Base-by-base conservation (phyloP, 2,329 filamentous ascomycete species). In the Fonsecaea multimorphosa region DNA sequence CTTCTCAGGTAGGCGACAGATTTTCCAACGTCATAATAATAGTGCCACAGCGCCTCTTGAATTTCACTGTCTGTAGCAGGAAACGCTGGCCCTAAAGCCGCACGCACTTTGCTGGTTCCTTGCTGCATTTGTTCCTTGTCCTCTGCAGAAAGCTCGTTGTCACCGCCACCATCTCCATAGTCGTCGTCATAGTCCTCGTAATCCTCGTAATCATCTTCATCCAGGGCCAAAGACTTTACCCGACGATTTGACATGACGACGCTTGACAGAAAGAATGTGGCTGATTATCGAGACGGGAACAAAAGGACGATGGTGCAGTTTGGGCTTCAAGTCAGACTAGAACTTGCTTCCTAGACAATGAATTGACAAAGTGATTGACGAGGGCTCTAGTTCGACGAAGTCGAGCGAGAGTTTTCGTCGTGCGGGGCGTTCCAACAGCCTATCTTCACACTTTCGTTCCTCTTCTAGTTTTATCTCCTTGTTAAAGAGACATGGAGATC, bases 11-110 rank as follows among this genome's bases (percentile, higher is more conserved):
- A 97, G 63, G 86, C 84, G 40, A 96, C 89, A 0, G 92, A 88
- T 78, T 97, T 97, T 64, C 88, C 90, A 32, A 97, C 84, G 73
- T 99, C 93, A 76, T 93, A 98, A 77, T 94, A 98, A 78, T 97
- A 97, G 78, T 99, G 88, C 92, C 93, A 98, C 16, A 99, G 79
- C 0, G 93, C 86, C 67, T 98, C 94, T 76, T 96, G 88, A 68
- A 97, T 94, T 74, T 97, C 90, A 40, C 83, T 81, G 66, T 89
- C 86, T 4, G 85, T 83, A n/a, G 85, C 80, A 74, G 83, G 85
- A 72, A 89, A 83, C 67, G 86, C 87, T 69, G 79, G 79, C 6
- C 87, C 89, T n/a, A 97, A 81, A 8, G 85, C 84, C 67, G 83
- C 82, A 65, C 86, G 84, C 38, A 96, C 90, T 69, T 89, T 83